Conservation (phyloP, 805 yeast species). For the Wickerhamomyces bovis region DNA sequence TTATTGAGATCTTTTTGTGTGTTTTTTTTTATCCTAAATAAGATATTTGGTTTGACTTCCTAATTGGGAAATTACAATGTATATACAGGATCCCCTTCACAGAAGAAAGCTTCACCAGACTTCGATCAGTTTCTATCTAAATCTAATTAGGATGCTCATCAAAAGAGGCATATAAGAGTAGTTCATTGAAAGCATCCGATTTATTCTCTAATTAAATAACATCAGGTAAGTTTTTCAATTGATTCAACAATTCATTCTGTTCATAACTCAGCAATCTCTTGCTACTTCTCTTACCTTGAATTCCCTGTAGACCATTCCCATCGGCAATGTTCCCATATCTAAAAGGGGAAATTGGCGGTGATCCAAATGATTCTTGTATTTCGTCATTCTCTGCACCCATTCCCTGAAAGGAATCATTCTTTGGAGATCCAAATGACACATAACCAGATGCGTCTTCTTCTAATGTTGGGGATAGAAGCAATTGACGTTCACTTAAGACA, state of each 20-base stretch:
- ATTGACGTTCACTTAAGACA: conserved; percentile 6
- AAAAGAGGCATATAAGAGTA: background rate
- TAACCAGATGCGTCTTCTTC: conserved; percentile 22
- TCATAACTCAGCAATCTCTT: conserved; percentile 43
- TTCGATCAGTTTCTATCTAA: too few species aligned
- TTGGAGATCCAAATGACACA: conserved; percentile 36
- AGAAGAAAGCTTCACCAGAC: too few species aligned
- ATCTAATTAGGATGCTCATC: too few species aligned
- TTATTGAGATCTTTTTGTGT: too few species aligned
- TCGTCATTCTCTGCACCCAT: background rate
- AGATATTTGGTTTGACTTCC: too few species aligned
- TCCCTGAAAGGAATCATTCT: background rate
- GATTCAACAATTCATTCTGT: conserved; percentile 44
- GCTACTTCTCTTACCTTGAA: conserved; percentile 10
- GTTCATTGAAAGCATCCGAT: background rate
- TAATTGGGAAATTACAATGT: too few species aligned
- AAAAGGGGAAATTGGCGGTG: conserved; percentile 9
- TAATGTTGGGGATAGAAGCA: conserved; percentile 14
- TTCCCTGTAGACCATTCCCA: conserved; percentile 1
- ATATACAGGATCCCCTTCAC: too few species aligned
- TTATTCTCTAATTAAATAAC: background rate
- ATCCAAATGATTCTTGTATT: background rate
- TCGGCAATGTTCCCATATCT: conserved; percentile 14
- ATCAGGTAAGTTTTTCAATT: conserved; percentile 29
- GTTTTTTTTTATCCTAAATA: too few species aligned